Evolutionary conservation across 192 early-diverging fungal species (phyloP).

Genomic region (Backusella macrospora): DNA sequence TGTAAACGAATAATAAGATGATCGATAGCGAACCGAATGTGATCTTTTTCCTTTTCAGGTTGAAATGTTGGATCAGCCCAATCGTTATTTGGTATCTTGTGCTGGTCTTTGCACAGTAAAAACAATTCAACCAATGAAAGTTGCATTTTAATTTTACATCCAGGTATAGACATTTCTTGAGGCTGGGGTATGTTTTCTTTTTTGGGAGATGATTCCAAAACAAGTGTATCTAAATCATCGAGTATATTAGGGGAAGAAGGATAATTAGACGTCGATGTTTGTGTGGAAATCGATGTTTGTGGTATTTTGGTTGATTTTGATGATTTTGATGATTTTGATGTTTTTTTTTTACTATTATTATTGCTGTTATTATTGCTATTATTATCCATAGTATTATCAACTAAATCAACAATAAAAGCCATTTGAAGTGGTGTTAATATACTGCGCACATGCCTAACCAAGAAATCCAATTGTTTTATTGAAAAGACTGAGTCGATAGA

Average conservation of each 20-base stretch:
- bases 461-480: constrained; percentile 46
- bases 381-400: neutral
- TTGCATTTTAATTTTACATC: constrained; percentile 44
- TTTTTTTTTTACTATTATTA: neutral
- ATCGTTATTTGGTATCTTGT: constrained; percentile 8
- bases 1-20: constrained; percentile 36
- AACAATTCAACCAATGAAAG: constrained; percentile 43
- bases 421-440: constrained; percentile 47
- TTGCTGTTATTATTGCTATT: too few species aligned
- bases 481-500: constrained; percentile 22
- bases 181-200: constrained; percentile 12
- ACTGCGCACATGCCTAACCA: constrained; percentile 38
- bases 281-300: neutral
- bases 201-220: constrained; percentile 1
- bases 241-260: neutral
- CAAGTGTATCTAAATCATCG: neutral
- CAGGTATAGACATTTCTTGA: constrained; percentile 13
- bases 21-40: constrained; percentile 45
- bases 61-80: neutral
- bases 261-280: neutral
- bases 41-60: constrained; percentile 23
- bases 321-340: constrained; percentile 8
- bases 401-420: constrained; percentile 35
- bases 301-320: neutral
- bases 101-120: constrained; percentile 43